Percentiles rank a stretch among this genome's conserved stretches.
phyloP scores from a whole-genome alignment of 2,329 filamentous ascomycete species.

The Aureobasidium sp. region DNA sequence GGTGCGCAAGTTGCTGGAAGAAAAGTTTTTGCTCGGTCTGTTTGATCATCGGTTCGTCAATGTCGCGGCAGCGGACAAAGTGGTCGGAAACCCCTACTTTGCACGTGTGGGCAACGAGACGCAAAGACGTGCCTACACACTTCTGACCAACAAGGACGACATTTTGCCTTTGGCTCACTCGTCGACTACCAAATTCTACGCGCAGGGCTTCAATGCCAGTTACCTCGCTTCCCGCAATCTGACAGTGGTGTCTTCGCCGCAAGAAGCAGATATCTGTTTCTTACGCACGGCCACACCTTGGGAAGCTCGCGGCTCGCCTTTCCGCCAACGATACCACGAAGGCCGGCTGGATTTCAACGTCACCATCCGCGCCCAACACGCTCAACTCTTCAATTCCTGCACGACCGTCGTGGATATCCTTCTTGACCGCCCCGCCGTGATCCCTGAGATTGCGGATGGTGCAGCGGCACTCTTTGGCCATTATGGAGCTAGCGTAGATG shows the following conservation, averaged over 20 bases:
- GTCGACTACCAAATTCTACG: not conserved
- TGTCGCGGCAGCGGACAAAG: slow-evolving; percentile 1
- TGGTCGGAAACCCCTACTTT: slow-evolving; percentile 4
- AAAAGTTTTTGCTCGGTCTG: slow-evolving; percentile 1
- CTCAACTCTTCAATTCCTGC: not conserved
- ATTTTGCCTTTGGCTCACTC: not conserved
- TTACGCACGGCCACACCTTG: not conserved
- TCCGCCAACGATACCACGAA: slow-evolving; percentile 10
- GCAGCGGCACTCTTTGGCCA: slow-evolving; percentile 1
- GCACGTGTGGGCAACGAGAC: slow-evolving; percentile 1
- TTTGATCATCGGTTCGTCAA: slow-evolving; percentile 5
- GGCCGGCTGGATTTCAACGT: slow-evolving; percentile 6
- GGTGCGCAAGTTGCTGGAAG: not conserved
- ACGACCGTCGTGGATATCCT: slow-evolving; percentile 1
- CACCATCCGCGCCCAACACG: not conserved
- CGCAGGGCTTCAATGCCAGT: not conserved
- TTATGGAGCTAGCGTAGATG: slow-evolving; percentile 7
- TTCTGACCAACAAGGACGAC: not conserved
- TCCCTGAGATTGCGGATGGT: not conserved
- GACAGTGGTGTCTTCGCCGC: not conserved
- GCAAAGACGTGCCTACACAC: slow-evolving; percentile 4
- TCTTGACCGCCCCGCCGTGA: slow-evolving; percentile 1
- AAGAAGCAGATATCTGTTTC: slow-evolving; percentile 6
- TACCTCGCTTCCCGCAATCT: not conserved
- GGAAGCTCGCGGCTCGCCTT: not conserved